A percentile compares a stretch with the other conserved stretches of the same genome.
Conservation (phyloP, 495 filamentous ascomycete species). For the Jackrogersella multiformis region DNA sequence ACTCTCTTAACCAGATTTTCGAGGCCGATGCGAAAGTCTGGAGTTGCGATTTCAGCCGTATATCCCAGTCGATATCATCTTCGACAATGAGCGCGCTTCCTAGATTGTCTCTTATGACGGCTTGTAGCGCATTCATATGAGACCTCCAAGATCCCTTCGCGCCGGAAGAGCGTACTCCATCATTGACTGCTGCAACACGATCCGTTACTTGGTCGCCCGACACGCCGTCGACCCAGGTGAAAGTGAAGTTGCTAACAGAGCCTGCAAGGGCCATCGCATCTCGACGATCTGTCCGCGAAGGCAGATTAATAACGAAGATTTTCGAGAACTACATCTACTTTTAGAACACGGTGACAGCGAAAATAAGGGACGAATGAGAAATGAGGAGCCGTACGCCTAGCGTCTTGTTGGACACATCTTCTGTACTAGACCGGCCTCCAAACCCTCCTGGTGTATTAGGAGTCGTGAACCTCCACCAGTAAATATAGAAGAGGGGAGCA, state of each 20-base stretch:
- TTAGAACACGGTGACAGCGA: neutral
- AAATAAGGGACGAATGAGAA: neutral
- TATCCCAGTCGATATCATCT: slow-evolving; percentile 63
- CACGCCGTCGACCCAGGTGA: slow-evolving; percentile 66
- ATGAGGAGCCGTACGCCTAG: slow-evolving; percentile 25
- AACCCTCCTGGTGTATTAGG: neutral
- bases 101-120: slow-evolving; percentile 48
- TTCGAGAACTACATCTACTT: slow-evolving; percentile 61
- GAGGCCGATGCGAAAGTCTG: slow-evolving; percentile 51
- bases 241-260: slow-evolving; percentile 59
- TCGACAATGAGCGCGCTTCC: slow-evolving; percentile 58
- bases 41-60: slow-evolving; percentile 56
- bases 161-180: slow-evolving; percentile 40
- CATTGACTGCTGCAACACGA: slow-evolving; percentile 41
- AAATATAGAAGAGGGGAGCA: slow-evolving; percentile 31
- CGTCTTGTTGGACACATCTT: slow-evolving; percentile 28
- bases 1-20: slow-evolving; percentile 37
- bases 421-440: neutral
- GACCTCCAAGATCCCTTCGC: slow-evolving; percentile 59
- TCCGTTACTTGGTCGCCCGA: slow-evolving; percentile 53
- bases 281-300: slow-evolving; percentile 67
- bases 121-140: slow-evolving; percentile 56
- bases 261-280: slow-evolving; percentile 67
- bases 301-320: slow-evolving; percentile 70
- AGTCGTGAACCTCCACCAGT: slow-evolving; percentile 16